Percentiles rank a stretch among this genome's conserved stretches.
Evolutionary conservation across 2,329 filamentous ascomycete genomes (phyloP).

Genomic region (Fusarium begoniae): DNA sequence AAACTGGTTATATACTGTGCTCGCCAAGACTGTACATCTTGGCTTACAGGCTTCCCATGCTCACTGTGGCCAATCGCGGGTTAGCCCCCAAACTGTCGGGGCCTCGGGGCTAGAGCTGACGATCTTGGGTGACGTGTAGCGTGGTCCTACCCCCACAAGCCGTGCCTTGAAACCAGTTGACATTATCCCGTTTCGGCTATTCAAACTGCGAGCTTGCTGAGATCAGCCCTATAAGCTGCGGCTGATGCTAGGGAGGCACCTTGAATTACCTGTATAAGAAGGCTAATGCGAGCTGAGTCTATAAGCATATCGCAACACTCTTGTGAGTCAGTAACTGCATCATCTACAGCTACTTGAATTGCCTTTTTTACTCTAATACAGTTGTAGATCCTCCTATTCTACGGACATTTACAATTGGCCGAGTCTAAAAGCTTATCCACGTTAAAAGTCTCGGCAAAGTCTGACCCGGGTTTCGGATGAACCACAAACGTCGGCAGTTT

Average conservation of each 20-base stretch:
- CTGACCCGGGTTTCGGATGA: background rate
- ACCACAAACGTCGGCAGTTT: background rate
- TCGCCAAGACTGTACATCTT: background rate
- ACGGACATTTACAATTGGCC: background rate
- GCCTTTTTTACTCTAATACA: background rate
- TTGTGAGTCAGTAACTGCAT: background rate
- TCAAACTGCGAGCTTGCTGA: background rate
- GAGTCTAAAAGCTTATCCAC: background rate
- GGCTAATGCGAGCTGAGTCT: background rate
- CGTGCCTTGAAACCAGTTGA: background rate
- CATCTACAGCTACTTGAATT: background rate
- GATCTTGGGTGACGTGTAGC: background rate
- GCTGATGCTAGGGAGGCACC: background rate
- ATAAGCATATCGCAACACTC: accelerated
- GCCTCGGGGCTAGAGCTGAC: background rate
- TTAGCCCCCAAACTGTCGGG: background rate
- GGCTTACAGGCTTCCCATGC: background rate
- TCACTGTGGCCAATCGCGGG: background rate
- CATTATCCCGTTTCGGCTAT: background rate
- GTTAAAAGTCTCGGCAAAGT: background rate
- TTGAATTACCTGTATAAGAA: background rate
- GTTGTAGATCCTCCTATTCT: background rate
- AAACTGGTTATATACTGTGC: background rate
- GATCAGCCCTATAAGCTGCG: background rate
- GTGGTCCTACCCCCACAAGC: background rate